Evolutionary conservation across 805 yeast species (phyloP).

Genomic region (Metschnikowia orientalis): DNA sequence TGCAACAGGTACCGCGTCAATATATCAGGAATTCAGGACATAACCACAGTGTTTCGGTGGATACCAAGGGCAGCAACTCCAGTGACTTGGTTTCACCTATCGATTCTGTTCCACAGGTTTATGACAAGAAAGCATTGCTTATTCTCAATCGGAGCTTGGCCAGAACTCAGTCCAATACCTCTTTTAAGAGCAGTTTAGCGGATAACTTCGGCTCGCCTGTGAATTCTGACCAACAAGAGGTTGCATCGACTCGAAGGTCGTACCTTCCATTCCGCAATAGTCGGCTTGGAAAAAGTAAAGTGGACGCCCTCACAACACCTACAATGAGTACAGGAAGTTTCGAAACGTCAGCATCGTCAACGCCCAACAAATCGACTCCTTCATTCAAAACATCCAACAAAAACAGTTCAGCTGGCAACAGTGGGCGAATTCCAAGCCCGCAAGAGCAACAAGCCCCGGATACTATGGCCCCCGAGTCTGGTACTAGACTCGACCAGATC

Average conservation of each 20-base stretch:
- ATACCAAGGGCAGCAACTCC: slow-evolving; percentile 50
- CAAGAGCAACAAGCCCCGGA: slow-evolving; percentile 12
- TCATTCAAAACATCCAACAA: slow-evolving; percentile 1
- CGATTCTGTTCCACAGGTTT: slow-evolving; percentile 72
- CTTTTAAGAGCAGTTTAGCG: slow-evolving; percentile 71
- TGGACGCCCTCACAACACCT: slow-evolving; percentile 16
- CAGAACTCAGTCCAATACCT: slow-evolving; percentile 67
- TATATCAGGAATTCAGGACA: slow-evolving; percentile 9
- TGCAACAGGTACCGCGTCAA: slow-evolving; percentile 5
- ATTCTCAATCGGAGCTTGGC: slow-evolving; percentile 70
- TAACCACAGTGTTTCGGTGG: slow-evolving; percentile 51
- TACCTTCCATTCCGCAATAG: slow-evolving; percentile 41
- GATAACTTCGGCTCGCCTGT: slow-evolving; percentile 47
- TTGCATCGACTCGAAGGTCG: slow-evolving; percentile 25
- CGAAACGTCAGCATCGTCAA: slow-evolving; percentile 7
- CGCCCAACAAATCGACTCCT: slow-evolving; percentile 7
- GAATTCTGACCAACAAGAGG: slow-evolving; percentile 14
- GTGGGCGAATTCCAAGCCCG: slow-evolving; percentile 10
- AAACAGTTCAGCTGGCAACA: slow-evolving; percentile 1
- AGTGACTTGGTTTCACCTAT: slow-evolving; percentile 44
- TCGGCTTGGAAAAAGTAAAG: slow-evolving; percentile 20
- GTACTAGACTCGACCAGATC: slow-evolving; percentile 13
- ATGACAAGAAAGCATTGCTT: slow-evolving; percentile 75
- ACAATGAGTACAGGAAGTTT: slow-evolving; percentile 8
- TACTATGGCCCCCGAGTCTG: slow-evolving; percentile 9